These are phyloP conservation scores for Diaporthe sp. DNA, from an alignment of 2,329 filamentous ascomycete species.

Conservation along the genomic window DNA sequence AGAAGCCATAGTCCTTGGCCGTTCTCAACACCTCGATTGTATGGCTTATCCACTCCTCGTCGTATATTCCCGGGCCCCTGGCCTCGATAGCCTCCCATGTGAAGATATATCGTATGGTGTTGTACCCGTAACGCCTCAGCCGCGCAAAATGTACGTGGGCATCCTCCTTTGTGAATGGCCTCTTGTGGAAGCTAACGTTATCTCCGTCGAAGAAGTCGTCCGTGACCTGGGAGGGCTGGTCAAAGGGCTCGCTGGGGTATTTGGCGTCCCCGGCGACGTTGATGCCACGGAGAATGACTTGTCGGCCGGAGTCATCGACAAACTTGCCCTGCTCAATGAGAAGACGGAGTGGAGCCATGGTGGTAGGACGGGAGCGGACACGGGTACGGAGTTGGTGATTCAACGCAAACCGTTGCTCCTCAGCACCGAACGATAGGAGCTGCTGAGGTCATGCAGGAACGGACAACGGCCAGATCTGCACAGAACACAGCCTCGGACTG, in stretches of 20 bases:
- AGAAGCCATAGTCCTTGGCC: slow-evolving; percentile 92
- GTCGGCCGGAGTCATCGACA: slow-evolving; percentile 83
- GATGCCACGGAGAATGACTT: slow-evolving; percentile 92
- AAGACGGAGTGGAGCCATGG: slow-evolving; percentile 82
- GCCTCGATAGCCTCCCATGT: slow-evolving; percentile 99
- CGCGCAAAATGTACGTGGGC: slow-evolving; percentile 89
- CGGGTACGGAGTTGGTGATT: neutral
- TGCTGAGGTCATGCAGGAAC: slow-evolving; percentile 8
- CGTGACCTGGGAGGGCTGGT: slow-evolving; percentile 83
- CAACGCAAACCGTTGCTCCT: slow-evolving; percentile 6
- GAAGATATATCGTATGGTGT: slow-evolving; percentile 95
- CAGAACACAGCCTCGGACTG: neutral
- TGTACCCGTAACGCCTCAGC: slow-evolving; percentile 91
- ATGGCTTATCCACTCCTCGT: slow-evolving; percentile 92
- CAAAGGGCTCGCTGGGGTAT: slow-evolving; percentile 80
- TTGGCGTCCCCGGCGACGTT: slow-evolving; percentile 95
- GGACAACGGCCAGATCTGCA: neutral
- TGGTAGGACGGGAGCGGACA: neutral
- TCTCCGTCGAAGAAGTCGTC: slow-evolving; percentile 94
- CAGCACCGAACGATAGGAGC: neutral
- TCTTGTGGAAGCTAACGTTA: slow-evolving; percentile 86
- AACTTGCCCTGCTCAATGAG: slow-evolving; percentile 89
- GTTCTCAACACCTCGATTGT: slow-evolving; percentile 87
- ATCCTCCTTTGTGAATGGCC: slow-evolving; percentile 87
- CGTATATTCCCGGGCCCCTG: slow-evolving; percentile 89